Evolutionary conservation across 139 green algal species (phyloP).

Genomic region (Yamagishiella unicocca): DNA sequence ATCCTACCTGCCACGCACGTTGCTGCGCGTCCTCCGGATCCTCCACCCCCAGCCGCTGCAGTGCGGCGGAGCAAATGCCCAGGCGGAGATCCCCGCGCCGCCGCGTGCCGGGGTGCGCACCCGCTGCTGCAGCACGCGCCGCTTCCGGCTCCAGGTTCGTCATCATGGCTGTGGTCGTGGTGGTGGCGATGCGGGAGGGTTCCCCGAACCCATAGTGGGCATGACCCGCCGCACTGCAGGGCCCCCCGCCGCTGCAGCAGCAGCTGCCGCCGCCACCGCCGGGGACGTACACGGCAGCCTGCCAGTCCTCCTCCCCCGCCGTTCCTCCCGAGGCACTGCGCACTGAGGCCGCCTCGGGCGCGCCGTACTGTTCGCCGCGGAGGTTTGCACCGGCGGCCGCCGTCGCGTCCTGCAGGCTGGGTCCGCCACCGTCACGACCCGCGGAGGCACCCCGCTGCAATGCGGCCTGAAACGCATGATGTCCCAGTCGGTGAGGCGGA

Average conservation of each 20-base stretch:
- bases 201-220: no score
- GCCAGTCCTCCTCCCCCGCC: neutral
- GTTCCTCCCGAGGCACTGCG: no score
- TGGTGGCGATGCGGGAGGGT: neutral
- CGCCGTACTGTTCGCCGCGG: no score
- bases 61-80: neutral
- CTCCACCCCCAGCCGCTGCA: neutral
- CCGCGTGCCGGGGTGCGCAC: no score
- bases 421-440: neutral
- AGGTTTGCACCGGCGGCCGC: no score
- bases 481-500: neutral
- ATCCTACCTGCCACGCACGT: slow-evolving; percentile 9
- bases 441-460: neutral
- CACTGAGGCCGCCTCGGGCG: no score
- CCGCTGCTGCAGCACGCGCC: no score
- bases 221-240: no score
- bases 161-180: no score
- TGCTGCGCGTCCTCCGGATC: slow-evolving; percentile 34
- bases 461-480: neutral
- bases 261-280: neutral
- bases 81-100: neutral
- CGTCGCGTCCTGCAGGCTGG: no score
- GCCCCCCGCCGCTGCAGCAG: neutral
- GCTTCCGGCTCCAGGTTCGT: no score
- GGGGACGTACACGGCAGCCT: neutral